Conservation (phyloP, 2,329 filamentous ascomycete genomes). For the Cytospora mali region DNA sequence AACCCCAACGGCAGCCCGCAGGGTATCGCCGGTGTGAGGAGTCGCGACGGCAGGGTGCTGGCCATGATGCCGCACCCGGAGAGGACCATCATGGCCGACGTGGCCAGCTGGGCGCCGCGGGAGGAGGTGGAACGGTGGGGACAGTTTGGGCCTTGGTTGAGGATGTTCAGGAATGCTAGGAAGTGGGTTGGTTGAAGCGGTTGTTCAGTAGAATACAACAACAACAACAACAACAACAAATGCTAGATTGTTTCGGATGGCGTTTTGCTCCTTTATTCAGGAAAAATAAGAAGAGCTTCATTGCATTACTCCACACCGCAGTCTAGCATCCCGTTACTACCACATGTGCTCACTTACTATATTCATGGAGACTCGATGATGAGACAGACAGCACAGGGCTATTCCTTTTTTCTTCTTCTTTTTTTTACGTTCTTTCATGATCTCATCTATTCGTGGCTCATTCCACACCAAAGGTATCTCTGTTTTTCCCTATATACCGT, state of each 20-base stretch:
- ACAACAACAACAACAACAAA: not conserved
- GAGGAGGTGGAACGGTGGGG: constrained; percentile 68
- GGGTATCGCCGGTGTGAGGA: constrained; percentile 80
- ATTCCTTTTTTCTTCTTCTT: too few species aligned
- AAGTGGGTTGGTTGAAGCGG: constrained; percentile 72
- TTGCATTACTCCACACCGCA: not conserved
- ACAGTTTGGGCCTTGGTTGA: constrained; percentile 81
- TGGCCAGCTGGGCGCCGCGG: constrained; percentile 71
- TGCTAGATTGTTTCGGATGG: not conserved
- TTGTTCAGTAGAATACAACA: not conserved
- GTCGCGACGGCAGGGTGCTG: constrained; percentile 75
- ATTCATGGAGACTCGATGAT: not conserved
- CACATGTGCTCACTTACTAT: not conserved
- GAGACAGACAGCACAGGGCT: too few species aligned
- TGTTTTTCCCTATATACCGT: constrained; percentile 12
- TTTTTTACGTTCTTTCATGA: too few species aligned
- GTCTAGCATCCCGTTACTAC: not conserved
- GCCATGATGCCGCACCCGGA: constrained; percentile 95
- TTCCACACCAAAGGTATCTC: constrained; percentile 21
- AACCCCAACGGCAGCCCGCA: constrained; percentile 85
- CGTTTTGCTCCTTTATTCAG: not conserved
- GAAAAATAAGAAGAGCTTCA: not conserved
- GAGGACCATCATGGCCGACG: constrained; percentile 79
- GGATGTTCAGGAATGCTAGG: constrained; percentile 85
- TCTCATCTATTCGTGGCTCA: constrained; percentile 16